Conservation (phyloP, 768 basidiomycete species). For the Boletus patriciae region DNA sequence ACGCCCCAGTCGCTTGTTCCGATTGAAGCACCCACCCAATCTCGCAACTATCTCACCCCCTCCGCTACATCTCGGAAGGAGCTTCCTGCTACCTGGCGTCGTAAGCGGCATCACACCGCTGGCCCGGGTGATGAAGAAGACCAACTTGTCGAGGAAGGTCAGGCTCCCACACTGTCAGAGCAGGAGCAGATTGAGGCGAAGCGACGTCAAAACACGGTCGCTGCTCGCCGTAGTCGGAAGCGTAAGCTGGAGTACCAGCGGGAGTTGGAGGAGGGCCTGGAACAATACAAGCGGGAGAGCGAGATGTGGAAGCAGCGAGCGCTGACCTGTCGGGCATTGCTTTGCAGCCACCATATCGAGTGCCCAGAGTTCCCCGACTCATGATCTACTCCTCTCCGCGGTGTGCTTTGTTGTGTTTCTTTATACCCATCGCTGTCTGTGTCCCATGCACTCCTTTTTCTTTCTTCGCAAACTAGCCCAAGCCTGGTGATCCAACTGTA, state of each 20-base stretch:
- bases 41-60: slow-evolving; percentile 68
- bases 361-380: slow-evolving; percentile 48
- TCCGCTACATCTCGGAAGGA: slow-evolving; percentile 80
- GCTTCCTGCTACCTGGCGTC: slow-evolving; percentile 68
- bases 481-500: slow-evolving; percentile 16
- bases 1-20: slow-evolving; percentile 65
- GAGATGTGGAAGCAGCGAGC: slow-evolving; percentile 65
- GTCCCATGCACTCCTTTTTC: slow-evolving; percentile 4
- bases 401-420: slow-evolving; percentile 8
- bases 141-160: slow-evolving; percentile 17
- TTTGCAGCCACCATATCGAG: slow-evolving; percentile 56
- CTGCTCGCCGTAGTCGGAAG: slow-evolving; percentile 76
- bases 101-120: slow-evolving; percentile 55
- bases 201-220: slow-evolving; percentile 81
- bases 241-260: slow-evolving; percentile 71
- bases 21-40: slow-evolving; percentile 76
- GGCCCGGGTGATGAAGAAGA: slow-evolving; percentile 54
- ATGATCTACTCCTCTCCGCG: slow-evolving; percentile 10
- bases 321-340: slow-evolving; percentile 46
- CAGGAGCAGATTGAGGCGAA: slow-evolving; percentile 74
- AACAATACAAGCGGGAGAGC: slow-evolving; percentile 53
- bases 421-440: slow-evolving; percentile 4
- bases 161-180: slow-evolving; percentile 48
- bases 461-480: slow-evolving; percentile 8
- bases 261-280: slow-evolving; percentile 58